phyloP scores from a whole-genome alignment of 768 basidiomycete species.

The Fomitopsis pulvina region DNA sequence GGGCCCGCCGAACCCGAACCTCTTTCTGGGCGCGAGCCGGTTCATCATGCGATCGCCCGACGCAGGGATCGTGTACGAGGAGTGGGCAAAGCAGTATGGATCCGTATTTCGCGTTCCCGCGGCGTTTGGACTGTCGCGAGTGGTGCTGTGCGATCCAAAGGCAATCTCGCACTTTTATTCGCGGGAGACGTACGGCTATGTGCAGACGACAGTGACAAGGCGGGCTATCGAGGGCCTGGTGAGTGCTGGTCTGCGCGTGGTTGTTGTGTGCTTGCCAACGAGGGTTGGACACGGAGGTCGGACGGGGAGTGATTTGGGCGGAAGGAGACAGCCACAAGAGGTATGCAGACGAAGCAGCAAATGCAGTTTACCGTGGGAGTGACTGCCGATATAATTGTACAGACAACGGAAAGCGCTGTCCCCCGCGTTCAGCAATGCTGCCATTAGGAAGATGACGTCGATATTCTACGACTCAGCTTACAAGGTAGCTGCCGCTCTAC shows the following conservation, averaged over 20 bases:
- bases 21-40: conserved; percentile 34
- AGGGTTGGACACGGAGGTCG: conserved; percentile 11
- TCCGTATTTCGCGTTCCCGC: conserved; percentile 36
- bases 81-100: conserved; percentile 44
- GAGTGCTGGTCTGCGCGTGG: neutral
- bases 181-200: conserved; percentile 43
- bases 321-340: conserved; percentile 38
- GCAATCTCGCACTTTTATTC: conserved; percentile 45
- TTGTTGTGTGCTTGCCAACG: neutral
- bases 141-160: conserved; percentile 27
- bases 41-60: conserved; percentile 24
- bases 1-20: conserved; percentile 37
- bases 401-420: conserved; percentile 46
- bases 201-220: conserved; percentile 27
- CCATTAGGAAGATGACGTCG: conserved; percentile 38
- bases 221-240: conserved; percentile 34
- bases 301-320: conserved; percentile 32
- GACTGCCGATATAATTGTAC: neutral
- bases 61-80: conserved; percentile 30
- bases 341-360: conserved; percentile 13
- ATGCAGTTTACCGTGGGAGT: conserved; percentile 1
- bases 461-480: conserved; percentile 47
- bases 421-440: conserved; percentile 46
- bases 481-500: conserved; percentile 28
- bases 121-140: conserved; percentile 9